Evolutionary conservation across 225 moss, liverwort and hornwort species (phyloP).

Genomic region (Antitrichia curtipendula): DNA sequence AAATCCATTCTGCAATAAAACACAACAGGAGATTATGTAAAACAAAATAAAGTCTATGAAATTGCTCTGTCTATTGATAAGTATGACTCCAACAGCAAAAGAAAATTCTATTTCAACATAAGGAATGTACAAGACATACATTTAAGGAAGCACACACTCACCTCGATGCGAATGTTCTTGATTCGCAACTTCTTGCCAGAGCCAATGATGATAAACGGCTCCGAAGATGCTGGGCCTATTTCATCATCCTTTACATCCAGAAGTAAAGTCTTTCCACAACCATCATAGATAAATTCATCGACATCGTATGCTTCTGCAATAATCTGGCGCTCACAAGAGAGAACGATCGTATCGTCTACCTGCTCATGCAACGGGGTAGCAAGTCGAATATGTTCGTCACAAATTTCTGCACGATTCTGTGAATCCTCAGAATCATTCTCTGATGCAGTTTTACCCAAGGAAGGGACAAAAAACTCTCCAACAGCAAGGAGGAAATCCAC

Average conservation of each 20-base stretch:
- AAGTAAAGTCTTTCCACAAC: slow-evolving; percentile 62
- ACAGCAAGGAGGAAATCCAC: slow-evolving; percentile 87
- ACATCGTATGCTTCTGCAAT: slow-evolving; percentile 73
- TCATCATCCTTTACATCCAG: slow-evolving; percentile 54
- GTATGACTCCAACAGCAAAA: background rate
- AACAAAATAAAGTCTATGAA: background rate
- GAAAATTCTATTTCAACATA: background rate
- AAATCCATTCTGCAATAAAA: slow-evolving; percentile 74
- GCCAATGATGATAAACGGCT: slow-evolving; percentile 79
- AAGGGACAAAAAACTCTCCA: slow-evolving; percentile 86
- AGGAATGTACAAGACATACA: background rate
- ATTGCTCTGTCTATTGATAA: background rate
- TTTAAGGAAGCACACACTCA: background rate
- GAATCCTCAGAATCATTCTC: slow-evolving; percentile 55
- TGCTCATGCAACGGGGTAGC: slow-evolving; percentile 40
- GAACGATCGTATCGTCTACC: slow-evolving; percentile 43
- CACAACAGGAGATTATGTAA: background rate
- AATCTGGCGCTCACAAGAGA: slow-evolving; percentile 56
- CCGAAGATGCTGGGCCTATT: slow-evolving; percentile 10
- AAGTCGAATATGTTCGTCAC: slow-evolving; percentile 65
- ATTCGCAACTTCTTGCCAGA: slow-evolving; percentile 68
- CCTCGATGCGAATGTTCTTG: slow-evolving; percentile 78
- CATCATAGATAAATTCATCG: slow-evolving; percentile 89
- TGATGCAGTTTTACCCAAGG: slow-evolving; percentile 58
- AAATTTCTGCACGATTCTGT: slow-evolving; percentile 25